phyloP scores from a whole-genome alignment of 768 basidiomycete species.

The Pleurotus salmoneostramineus region DNA sequence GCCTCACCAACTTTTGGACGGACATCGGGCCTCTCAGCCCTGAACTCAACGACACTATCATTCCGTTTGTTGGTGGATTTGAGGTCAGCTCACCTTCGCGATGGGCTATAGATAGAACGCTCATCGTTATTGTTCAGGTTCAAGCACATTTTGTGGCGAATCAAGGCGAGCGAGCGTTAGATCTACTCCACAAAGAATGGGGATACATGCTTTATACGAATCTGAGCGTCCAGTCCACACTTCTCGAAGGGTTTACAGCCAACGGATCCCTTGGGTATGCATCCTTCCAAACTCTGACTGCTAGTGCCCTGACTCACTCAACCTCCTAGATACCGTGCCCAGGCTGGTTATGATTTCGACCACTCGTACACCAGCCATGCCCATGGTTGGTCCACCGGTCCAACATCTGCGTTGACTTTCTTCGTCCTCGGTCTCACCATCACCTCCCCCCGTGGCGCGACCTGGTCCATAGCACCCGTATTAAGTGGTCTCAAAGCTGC shows the following conservation, averaged over 20 bases:
- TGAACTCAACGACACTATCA: constrained; percentile 47
- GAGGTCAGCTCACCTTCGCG: constrained; percentile 26
- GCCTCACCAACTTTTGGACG: constrained; percentile 44
- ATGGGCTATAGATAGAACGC: not conserved
- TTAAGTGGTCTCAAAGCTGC: constrained; percentile 35
- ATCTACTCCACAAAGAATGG: constrained; percentile 42
- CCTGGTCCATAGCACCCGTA: constrained; percentile 41
- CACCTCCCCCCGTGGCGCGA: constrained; percentile 34
- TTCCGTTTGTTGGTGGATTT: constrained; percentile 48
- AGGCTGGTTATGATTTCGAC: constrained; percentile 43
- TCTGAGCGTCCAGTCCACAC: constrained; percentile 32
- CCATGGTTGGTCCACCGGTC: constrained; percentile 47
- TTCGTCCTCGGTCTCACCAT: constrained; percentile 41
- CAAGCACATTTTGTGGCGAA: constrained; percentile 47
- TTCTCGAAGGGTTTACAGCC: constrained; percentile 43
- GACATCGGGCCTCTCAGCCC: constrained; percentile 43
- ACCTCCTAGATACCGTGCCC: constrained; percentile 32
- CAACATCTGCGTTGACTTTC: constrained; percentile 44
- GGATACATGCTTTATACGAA: constrained; percentile 48
- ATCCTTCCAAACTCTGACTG: not conserved
- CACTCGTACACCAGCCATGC: constrained; percentile 42
- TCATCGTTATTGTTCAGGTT: constrained; percentile 24
- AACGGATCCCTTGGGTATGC: constrained; percentile 42
- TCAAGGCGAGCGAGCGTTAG: constrained; percentile 41
- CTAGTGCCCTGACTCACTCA: not conserved